Evolutionary conservation across 192 early-diverging fungal species (phyloP).

Genomic region (Coemansia sp.): DNA sequence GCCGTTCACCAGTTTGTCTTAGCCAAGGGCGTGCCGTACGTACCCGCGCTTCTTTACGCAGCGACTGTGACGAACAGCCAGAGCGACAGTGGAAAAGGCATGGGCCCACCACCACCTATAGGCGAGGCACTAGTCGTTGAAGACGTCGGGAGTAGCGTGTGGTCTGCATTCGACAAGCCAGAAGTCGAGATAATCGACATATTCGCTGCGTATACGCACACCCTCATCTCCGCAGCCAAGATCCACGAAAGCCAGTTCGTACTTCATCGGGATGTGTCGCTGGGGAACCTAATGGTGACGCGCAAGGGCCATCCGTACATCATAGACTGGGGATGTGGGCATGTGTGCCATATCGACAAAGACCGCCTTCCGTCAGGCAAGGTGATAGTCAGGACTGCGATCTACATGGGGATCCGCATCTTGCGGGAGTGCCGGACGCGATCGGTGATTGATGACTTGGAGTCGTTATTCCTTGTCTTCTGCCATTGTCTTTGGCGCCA

Average conservation of each 20-base stretch:
- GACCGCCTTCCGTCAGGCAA: neutral
- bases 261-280: neutral
- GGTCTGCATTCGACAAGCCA: neutral
- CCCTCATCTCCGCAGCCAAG: neutral
- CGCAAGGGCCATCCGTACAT: neutral
- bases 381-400: neutral
- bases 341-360: neutral
- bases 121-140: constrained; percentile 2
- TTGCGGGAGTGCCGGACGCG: neutral
- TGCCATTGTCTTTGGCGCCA: neutral
- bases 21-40: neutral
- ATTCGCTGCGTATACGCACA: constrained; percentile 6
- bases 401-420: constrained; percentile 5
- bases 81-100: neutral
- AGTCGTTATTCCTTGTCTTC: constrained; percentile 8
- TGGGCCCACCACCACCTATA: neutral
- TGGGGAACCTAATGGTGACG: neutral
- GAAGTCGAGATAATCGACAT: neutral
- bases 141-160: neutral
- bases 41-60: neutral
- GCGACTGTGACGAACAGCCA: neutral
- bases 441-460: neutral
- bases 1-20: neutral
- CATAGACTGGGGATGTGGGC: constrained; percentile 3
- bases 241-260: neutral